These are phyloP conservation scores for Geotrichum cucujoidarum DNA, from an alignment of 1,139 yeast species.

Conservation along the genomic window DNA sequence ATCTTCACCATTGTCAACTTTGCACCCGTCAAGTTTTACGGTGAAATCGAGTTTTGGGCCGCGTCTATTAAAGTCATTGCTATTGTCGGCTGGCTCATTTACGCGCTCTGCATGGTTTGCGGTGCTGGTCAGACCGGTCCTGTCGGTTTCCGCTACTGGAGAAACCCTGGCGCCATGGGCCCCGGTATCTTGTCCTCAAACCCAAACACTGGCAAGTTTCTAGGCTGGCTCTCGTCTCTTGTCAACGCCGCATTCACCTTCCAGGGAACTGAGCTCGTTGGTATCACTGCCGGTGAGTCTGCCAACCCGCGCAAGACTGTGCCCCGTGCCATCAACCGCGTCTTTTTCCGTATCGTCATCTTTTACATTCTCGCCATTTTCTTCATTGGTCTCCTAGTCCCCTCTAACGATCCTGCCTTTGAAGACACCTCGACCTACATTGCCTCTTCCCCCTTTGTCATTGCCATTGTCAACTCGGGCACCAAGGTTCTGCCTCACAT, in stretches of 20 bases:
- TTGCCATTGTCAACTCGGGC: constrained; percentile 33
- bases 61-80: constrained; percentile 57
- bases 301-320: constrained; percentile 53
- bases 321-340: constrained; percentile 55
- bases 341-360: constrained; percentile 50
- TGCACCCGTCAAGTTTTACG: constrained; percentile 53
- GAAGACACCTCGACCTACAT: constrained; percentile 39
- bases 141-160: constrained; percentile 50
- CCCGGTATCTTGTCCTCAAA: constrained; percentile 49
- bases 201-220: constrained; percentile 42
- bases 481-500: constrained; percentile 17
- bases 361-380: constrained; percentile 45
- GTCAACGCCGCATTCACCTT: constrained; percentile 63
- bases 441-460: constrained; percentile 60
- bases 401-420: constrained; percentile 43
- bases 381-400: constrained; percentile 46
- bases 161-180: constrained; percentile 33
- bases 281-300: constrained; percentile 64
- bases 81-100: constrained; percentile 50
- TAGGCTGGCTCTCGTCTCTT: constrained; percentile 47
- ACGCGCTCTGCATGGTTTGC: constrained; percentile 53
- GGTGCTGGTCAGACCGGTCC: constrained; percentile 56
- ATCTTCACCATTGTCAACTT: constrained; percentile 49
- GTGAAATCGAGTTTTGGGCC: constrained; percentile 64
- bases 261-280: constrained; percentile 63